Evolutionary conservation across 148 eudicot genomes (phyloP).

Genomic region (Chenopodium formosanum): DNA sequence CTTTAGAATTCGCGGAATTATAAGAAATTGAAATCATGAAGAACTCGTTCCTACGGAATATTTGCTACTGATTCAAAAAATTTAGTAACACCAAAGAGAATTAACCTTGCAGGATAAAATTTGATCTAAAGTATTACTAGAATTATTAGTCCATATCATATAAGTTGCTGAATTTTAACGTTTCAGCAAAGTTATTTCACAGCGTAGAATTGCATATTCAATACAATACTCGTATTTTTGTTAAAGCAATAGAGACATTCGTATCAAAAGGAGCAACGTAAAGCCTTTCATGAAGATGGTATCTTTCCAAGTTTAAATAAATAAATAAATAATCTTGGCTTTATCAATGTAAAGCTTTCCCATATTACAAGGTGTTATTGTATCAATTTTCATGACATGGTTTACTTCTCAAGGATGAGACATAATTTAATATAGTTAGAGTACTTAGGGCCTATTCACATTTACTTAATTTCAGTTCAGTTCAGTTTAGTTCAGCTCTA

Average conservation of each 20-base stretch:
- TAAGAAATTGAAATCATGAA: too few relatives aligned
- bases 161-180: neutral
- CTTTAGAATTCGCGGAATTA: too few relatives aligned
- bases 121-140: neutral
- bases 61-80: neutral
- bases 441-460: too few relatives aligned
- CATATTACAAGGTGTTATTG: neutral
- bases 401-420: too few relatives aligned
- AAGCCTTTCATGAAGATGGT: constrained; percentile 2
- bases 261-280: neutral
- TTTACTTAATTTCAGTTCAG: too few relatives aligned
- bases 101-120: neutral
- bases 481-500: too few relatives aligned
- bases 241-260: neutral
- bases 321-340: neutral
- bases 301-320: neutral
- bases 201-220: neutral
- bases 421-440: too few relatives aligned
- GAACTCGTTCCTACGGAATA: too few relatives aligned
- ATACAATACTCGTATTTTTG: neutral
- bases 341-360: neutral
- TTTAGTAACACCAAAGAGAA: neutral
- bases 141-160: neutral
- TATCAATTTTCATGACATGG: neutral
- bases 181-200: neutral